A percentile compares a stretch with the other conserved stretches of the same genome.
Conservation (phyloP, 768 basidiomycete species). For the Russula sp. region DNA sequence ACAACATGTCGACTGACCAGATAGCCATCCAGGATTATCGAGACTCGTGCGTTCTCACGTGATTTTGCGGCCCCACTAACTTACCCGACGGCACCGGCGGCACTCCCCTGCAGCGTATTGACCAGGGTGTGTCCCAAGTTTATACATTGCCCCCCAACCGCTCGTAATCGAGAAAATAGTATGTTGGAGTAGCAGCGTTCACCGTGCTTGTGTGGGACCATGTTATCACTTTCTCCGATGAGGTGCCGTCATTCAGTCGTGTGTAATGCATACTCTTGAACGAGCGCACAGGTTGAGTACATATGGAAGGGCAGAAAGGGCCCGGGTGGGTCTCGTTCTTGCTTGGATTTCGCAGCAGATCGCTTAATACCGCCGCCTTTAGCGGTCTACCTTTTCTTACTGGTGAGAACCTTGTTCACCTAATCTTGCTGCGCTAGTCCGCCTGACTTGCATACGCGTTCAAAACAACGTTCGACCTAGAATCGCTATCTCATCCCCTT, state of each 20-base stretch:
- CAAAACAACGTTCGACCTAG: constrained; percentile 29
- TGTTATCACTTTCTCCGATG: constrained; percentile 42
- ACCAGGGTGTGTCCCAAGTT: neutral
- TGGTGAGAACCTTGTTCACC: constrained; percentile 25
- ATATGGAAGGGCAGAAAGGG: constrained; percentile 47
- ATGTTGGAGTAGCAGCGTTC: constrained; percentile 45
- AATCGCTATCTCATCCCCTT: constrained; percentile 60
- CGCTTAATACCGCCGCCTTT: neutral
- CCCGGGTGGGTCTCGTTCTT: constrained; percentile 31
- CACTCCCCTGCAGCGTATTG: neutral
- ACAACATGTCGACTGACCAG: neutral
- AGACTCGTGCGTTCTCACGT: constrained; percentile 4
- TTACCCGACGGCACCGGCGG: neutral
- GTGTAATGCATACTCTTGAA: neutral
- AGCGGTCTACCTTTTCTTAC: constrained; percentile 33
- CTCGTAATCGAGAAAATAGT: constrained; percentile 27
- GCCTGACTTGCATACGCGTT: neutral
- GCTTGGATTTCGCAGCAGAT: neutral
- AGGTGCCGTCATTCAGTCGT: constrained; percentile 25
- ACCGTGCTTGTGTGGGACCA: constrained; percentile 51
- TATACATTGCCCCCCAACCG: neutral
- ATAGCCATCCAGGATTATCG: neutral
- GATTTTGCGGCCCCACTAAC: neutral
- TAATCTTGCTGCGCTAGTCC: neutral
- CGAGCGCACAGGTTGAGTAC: constrained; percentile 35